These are phyloP conservation scores for Aspergillus tamarii DNA, from an alignment of 2,329 filamentous ascomycete genomes.

Conservation along the genomic window DNA sequence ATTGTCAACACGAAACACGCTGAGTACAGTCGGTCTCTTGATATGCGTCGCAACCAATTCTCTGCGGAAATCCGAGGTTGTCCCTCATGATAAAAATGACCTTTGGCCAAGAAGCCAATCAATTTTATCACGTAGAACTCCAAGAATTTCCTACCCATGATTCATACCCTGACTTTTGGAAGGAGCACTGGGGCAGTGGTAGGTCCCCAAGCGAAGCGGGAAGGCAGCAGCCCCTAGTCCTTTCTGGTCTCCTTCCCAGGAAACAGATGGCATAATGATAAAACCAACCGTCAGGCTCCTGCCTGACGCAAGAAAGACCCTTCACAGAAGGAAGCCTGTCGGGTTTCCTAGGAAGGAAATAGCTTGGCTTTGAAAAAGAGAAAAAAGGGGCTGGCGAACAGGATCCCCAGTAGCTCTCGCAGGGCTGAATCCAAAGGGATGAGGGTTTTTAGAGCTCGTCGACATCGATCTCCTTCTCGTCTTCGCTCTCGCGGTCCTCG, in stretches of 20 bases:
- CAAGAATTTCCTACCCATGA: slow-evolving; percentile 26
- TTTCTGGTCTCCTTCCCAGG: slow-evolving; percentile 15
- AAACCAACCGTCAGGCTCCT: slow-evolving; percentile 11
- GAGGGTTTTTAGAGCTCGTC: slow-evolving; percentile 78
- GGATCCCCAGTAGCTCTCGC: slow-evolving; percentile 30
- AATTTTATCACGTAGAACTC: slow-evolving; percentile 17
- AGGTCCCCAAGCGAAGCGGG: slow-evolving; percentile 19
- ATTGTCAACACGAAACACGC: slow-evolving; percentile 29
- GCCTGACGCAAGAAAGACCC: slow-evolving; percentile 7
- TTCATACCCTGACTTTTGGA: slow-evolving; percentile 32
- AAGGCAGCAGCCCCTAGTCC: slow-evolving; percentile 16
- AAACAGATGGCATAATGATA: slow-evolving; percentile 6
- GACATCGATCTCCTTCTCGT: slow-evolving; percentile 84
- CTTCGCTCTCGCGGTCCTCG: slow-evolving; percentile 75
- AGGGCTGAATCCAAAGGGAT: slow-evolving; percentile 37
- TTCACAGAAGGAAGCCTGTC: slow-evolving; percentile 10
- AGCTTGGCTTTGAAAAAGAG: slow-evolving; percentile 26
- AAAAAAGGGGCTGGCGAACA: slow-evolving; percentile 20
- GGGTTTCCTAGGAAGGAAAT: slow-evolving; percentile 11
- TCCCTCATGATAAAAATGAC: slow-evolving; percentile 23
- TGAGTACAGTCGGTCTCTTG: slow-evolving; percentile 32
- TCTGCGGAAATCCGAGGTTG: slow-evolving; percentile 30
- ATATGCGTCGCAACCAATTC: slow-evolving; percentile 34
- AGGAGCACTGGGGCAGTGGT: slow-evolving; percentile 21
- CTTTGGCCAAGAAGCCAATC: slow-evolving; percentile 10